Evolutionary conservation across 371 early-diverging fungal species (phyloP), one percentile per base, ranked within the genome.

Genomic region (Vairimorpha necatrix): DNA sequence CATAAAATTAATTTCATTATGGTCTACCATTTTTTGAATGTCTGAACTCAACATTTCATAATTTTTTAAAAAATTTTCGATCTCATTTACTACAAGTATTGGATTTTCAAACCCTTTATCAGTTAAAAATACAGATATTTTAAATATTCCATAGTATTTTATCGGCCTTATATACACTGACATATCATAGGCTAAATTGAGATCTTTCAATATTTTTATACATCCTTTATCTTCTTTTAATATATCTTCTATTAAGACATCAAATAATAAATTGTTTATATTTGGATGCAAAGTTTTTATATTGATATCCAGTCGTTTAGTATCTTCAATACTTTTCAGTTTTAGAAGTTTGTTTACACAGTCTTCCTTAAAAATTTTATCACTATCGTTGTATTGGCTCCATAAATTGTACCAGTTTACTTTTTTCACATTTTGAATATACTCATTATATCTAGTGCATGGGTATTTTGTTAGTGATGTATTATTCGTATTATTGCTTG

Each of bases 291-390:
- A 3, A 26, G 58, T 56, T 56, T 56, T 56, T 26, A 56, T 56
- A 28, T 28, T 28, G 7, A 56, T 56, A 28, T 22, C 58, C 20
- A 56, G 18, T 14, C 53, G 67, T 33, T 74, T 67, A 26, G 60
- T 32, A 26, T 82, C 75, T 32, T 74, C 69, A 34, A 82, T 60
- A 6, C 82, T 63, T 56, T 80, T 30, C 26, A 76, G 47, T 26
- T 56, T 33, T 13, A 82, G 67, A n/a, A 82, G 33, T 54, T 76
- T 80, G 20, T 69, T 67, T 22, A 36, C 14, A 62, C 39, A 62
- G 18, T 72, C 62, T 6, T 30, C 3, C 28, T 79, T 62, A 69
- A 82, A 50, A 50, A 50, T n/a, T 11, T 50, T 50, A 6, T 6
- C 6, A 50, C 22, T 22, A n/a, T 4, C 4, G 3, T 6, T 50